These are phyloP conservation scores for Silene noctiflora DNA, from an alignment of 179 eudicot genomes.

Conservation along the genomic window DNA sequence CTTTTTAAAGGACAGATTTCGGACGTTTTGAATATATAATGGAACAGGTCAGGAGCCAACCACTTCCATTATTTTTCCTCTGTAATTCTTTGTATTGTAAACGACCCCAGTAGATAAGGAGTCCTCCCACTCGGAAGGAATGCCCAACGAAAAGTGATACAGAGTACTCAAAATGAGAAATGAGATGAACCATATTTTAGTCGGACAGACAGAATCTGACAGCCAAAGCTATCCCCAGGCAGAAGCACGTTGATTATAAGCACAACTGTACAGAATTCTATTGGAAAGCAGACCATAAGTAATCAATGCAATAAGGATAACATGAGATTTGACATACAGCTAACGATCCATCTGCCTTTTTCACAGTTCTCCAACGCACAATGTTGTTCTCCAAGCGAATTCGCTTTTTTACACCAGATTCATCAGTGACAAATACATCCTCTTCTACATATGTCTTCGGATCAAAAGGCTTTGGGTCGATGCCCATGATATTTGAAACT, in stretches of 20 bases:
- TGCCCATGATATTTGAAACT: constrained; percentile 98
- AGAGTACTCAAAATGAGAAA: no score
- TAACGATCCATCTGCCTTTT: constrained; percentile 61
- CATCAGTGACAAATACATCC: constrained; percentile 84
- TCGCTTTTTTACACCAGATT: constrained; percentile 87
- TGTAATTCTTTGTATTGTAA: no score
- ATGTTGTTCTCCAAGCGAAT: constrained; percentile 88
- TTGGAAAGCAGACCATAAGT: not conserved
- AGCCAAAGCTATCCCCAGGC: not conserved
- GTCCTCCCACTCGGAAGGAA: no score
- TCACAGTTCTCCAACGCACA: constrained; percentile 85
- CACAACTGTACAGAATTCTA: not conserved
- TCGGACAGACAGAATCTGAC: no score
- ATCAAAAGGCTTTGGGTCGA: constrained; percentile 91
- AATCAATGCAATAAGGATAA: not conserved
- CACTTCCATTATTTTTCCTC: no score
- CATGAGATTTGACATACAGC: constrained; percentile 45
- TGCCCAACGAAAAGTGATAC: no score
- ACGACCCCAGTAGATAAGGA: no score
- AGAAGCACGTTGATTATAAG: not conserved
- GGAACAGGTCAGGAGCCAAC: no score
- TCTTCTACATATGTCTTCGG: constrained; percentile 87
- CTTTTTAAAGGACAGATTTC: not conserved
- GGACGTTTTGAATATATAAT: not conserved
- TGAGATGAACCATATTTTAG: no score